These are phyloP conservation scores for Paspalum vaginatum DNA, from an alignment of 176 grass and related monocot species.

Conservation along the genomic window DNA sequence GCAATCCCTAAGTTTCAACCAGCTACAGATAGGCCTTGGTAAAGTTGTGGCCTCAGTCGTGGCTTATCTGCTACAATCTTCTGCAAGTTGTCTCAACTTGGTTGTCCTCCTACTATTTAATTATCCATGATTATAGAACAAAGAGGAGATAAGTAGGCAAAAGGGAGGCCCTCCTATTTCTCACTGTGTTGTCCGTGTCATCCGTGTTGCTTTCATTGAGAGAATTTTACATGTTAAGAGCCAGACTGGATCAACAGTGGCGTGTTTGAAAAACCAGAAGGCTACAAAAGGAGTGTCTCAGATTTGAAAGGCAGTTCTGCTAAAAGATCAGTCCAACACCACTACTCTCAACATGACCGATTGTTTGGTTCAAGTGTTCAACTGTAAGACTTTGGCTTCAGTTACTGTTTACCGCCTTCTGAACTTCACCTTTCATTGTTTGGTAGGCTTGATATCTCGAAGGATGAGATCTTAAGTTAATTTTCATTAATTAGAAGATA, in stretches of 20 bases:
- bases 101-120: constrained; percentile 8
- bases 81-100: constrained; percentile 21
- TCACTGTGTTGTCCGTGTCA: not conserved
- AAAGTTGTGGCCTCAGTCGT: constrained; percentile 13
- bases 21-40: not conserved
- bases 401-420: constrained; percentile 18
- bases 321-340: constrained; percentile 11
- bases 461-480: not conserved
- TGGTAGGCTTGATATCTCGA: not conserved
- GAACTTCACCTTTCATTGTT: constrained; percentile 3
- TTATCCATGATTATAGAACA: not conserved
- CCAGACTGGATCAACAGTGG: constrained; percentile 30
- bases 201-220: constrained; percentile 22
- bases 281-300: constrained; percentile 24
- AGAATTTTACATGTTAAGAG: constrained; percentile 35
- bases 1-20: constrained; percentile 3
- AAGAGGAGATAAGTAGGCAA: not conserved
- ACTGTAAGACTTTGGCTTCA: constrained; percentile 13
- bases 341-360: constrained; percentile 22
- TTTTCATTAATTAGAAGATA: constrained; percentile 27
- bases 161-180: constrained; percentile 8
- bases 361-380: constrained; percentile 7
- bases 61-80: constrained; percentile 16
- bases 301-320: constrained; percentile 6
- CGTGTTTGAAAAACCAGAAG: constrained; percentile 18